phyloP scores from a whole-genome alignment of 2,329 filamentous ascomycete genomes.

The Cordyceps cateniannulata region DNA sequence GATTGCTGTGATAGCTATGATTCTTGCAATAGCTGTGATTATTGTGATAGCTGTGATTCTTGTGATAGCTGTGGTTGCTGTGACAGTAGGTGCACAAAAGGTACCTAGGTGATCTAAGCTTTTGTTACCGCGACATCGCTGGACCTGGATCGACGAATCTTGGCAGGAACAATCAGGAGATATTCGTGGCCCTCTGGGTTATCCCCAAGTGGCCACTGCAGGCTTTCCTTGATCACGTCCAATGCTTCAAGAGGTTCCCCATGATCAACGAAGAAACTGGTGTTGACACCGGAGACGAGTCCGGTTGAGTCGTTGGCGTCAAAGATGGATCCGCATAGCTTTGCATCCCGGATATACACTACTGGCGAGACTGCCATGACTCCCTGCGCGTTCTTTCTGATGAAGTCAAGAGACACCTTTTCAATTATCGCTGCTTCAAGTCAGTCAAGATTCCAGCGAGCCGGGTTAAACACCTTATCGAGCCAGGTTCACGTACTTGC shows the following conservation, averaged over 20 bases:
- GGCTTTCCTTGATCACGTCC: not conserved
- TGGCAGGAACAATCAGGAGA: not conserved
- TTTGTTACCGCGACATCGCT: not conserved
- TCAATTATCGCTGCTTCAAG: not conserved
- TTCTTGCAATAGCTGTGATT: too few relatives aligned
- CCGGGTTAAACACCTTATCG: too few relatives aligned
- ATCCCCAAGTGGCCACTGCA: not conserved
- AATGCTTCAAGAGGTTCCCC: not conserved
- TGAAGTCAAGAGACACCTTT: not conserved
- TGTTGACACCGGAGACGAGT: not conserved
- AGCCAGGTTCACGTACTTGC: not conserved
- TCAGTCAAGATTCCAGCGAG: not conserved
- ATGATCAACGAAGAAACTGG: not conserved
- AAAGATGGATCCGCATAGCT: not conserved
- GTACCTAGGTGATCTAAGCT: too few relatives aligned
- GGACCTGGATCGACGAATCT: not conserved
- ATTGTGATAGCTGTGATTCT: too few relatives aligned
- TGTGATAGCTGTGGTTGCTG: too few relatives aligned
- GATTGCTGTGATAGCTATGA: too few relatives aligned
- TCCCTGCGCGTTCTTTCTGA: not conserved
- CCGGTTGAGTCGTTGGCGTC: not conserved
- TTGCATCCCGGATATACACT: not conserved
- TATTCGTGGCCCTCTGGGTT: not conserved
- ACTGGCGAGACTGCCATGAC: not conserved
- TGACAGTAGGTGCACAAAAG: too few relatives aligned